Conservation (phyloP, 805 yeast genomes). For the Ogataea polymorpha region DNA sequence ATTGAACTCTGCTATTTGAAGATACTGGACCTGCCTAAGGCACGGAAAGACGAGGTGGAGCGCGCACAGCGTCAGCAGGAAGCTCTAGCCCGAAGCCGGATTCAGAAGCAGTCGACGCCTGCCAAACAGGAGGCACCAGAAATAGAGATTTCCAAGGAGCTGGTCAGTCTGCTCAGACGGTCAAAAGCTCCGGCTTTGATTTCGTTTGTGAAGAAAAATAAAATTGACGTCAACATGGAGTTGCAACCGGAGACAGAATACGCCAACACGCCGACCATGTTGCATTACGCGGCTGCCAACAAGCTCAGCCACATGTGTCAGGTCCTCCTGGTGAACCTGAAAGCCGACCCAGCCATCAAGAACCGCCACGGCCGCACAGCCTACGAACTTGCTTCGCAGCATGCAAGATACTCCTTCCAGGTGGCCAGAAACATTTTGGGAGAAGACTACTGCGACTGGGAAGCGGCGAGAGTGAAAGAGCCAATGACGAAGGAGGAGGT, state of each 20-base stretch:
- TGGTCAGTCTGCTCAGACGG: conserved; percentile 59
- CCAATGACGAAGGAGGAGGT: conserved; percentile 58
- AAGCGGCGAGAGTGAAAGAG: conserved; percentile 56
- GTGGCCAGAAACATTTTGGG: conserved; percentile 66
- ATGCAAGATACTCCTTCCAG: conserved; percentile 58
- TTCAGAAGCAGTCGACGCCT: conserved; percentile 7
- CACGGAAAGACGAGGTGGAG: conserved; percentile 31
- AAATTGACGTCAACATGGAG: conserved; percentile 47
- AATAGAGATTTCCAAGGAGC: conserved; percentile 54
- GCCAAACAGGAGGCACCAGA: conserved; percentile 15
- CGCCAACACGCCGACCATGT: conserved; percentile 60
- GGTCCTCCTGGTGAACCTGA: conserved; percentile 56
- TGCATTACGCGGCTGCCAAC: conserved; percentile 74
- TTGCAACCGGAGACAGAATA: conserved; percentile 56
- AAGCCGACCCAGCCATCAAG: conserved; percentile 63
- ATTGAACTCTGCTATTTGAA: conserved; percentile 61
- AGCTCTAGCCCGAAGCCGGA: conserved; percentile 27
- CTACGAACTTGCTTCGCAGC: conserved; percentile 55
- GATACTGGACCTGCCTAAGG: conserved; percentile 52
- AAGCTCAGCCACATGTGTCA: conserved; percentile 67
- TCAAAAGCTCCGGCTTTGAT: conserved; percentile 75
- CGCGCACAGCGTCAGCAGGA: conserved; percentile 31
- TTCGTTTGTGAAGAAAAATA: conserved; percentile 56
- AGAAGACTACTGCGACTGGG: conserved; percentile 70
- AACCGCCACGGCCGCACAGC: conserved; percentile 63